Base-by-base conservation (phyloP, 2,329 filamentous ascomycete genomes). In the Fusarium sp. region DNA sequence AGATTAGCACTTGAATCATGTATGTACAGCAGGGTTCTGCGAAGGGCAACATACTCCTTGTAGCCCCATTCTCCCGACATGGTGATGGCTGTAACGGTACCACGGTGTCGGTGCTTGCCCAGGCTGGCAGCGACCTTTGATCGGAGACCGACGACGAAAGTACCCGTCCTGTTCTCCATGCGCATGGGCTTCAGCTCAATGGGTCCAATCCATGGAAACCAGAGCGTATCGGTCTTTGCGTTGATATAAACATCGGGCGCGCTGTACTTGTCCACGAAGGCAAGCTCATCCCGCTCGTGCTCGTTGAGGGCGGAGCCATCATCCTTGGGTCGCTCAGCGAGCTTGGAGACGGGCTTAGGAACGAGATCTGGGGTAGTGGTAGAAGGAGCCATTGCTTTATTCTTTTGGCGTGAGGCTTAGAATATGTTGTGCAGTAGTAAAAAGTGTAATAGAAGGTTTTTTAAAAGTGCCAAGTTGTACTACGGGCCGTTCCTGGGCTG, bases 221-320 rank as follows among this genome's bases (percentile, higher is more conserved):
- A 77, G 3, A 76, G 35, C 13, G 75, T 77, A 54, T 76, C 75
- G 6, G 53, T 63, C 56, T 77, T 65, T 20, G 24, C 62, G 45
- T 71, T 76, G 69, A 77, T 77, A 17, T 77, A 77, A 42, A 77
- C 59, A 26, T 77, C 75, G 56, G 75, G 75, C 5, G 75, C 73
- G 66, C 75, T 77, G 71, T 76, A 77, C 59, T 75, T 77, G 73
- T 77, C 75, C 57, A 72, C 73, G 14, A 77, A 77, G 14, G 73
- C 73, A 14, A 77, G 60, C 64, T 77, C 75, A 3, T 65, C 51
- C 5, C 44, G 70, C 41, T 73, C 56, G 3, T 50, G 45, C 18
- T 55, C 53, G 11, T 66, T 73, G 47, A 73, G 54, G 35, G n/a
- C 20, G 8, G 70, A 63, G 17, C 59, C 51, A 24, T 57, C 70